A percentile compares a stretch with the other conserved stretches of the same genome.
Conservation (phyloP, 441 rosid species). For the Theobroma grandiflorum region DNA sequence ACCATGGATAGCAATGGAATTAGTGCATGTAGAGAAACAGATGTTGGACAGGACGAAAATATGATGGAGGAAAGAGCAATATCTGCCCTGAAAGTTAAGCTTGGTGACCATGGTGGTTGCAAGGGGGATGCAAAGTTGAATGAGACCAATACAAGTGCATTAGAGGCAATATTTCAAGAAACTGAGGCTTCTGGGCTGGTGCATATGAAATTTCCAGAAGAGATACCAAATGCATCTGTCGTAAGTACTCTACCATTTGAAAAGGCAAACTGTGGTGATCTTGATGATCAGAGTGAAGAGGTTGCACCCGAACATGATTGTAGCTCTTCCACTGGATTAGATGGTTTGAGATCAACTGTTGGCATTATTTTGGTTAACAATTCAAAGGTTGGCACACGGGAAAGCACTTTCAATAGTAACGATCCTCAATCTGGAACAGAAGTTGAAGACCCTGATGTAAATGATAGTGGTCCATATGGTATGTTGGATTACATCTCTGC, state of each 20-base stretch:
- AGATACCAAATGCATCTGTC: conserved; percentile 12
- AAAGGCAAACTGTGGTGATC: conserved; percentile 18
- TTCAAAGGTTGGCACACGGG: not conserved
- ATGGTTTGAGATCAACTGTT: not conserved
- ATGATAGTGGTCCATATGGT: not conserved
- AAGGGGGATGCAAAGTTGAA: conserved; percentile 27
- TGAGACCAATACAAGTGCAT: conserved; percentile 4
- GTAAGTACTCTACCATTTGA: not conserved
- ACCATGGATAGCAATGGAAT: conserved; percentile 10
- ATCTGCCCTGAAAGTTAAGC: not conserved
- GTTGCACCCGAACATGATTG: conserved; percentile 11
- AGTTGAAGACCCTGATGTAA: not conserved
- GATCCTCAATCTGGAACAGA: conserved; percentile 17
- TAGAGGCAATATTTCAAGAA: conserved; percentile 10
- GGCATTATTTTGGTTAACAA: conserved; percentile 7
- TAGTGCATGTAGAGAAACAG: conserved; percentile 15
- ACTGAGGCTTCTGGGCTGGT: not conserved
- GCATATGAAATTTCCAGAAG: conserved; percentile 1
- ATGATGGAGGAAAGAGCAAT: conserved; percentile 16
- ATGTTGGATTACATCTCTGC: too few species aligned
- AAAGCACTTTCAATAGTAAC: conserved; percentile 2
- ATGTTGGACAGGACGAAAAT: conserved; percentile 23
- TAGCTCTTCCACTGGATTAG: conserved; percentile 11
- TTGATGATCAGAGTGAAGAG: conserved; percentile 13
- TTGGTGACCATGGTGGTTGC: conserved; percentile 9